Evolutionary conservation across 2,329 filamentous ascomycete species (phyloP), one percentile per base, ranked within the genome.

Genomic region (Pseudocercospora eumusae): DNA sequence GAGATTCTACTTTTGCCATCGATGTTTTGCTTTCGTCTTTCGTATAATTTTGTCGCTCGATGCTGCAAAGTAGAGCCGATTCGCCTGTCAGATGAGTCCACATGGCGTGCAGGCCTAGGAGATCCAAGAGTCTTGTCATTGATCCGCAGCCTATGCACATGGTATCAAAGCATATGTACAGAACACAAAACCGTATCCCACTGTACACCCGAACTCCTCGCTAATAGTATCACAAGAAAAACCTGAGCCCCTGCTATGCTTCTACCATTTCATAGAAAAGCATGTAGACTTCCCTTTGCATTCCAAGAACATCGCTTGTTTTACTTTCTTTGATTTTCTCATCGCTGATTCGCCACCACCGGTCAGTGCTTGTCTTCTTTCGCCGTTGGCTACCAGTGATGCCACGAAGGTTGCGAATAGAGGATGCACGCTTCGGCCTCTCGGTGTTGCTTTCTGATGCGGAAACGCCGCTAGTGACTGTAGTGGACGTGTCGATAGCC

Each of bases 341-440:
- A 75, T 99, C 95, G 67, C 93, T 97, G 68, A 99, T 96, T 36
- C 95, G 87, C 95, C 95, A 99, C 95, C 95, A 99, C 44, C 89
- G 87, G 72, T 96, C 89, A 49, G 83, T 84, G 11, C 80, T 77
- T 18, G 49, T 31, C 71, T 85, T 87, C 68, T 83, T 85, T 47
- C 65, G 64, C 21, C 47, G n/a, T 18, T 78, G 55, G 56, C 59
- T 50, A 25, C 54, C 18, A 18, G 44, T 21, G 4, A 25, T 61
- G 44, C 55, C 47, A 23, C 44, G 55, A 3, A 60, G 13, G 23
- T 52, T 59, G 11, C 56, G 59, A 11, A 58, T 45, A 1, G 53
- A 52, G 13, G 49, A 47, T 49, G 56, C 20, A 42, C 59, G 36
- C 45, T 59, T 36, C 13, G 59, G 40, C 23, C 42, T 56, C n/a